A percentile compares a stretch with the other conserved stretches of the same genome.
Conservation (phyloP, 2,329 filamentous ascomycete species). For the Fusarium haematococcum region DNA sequence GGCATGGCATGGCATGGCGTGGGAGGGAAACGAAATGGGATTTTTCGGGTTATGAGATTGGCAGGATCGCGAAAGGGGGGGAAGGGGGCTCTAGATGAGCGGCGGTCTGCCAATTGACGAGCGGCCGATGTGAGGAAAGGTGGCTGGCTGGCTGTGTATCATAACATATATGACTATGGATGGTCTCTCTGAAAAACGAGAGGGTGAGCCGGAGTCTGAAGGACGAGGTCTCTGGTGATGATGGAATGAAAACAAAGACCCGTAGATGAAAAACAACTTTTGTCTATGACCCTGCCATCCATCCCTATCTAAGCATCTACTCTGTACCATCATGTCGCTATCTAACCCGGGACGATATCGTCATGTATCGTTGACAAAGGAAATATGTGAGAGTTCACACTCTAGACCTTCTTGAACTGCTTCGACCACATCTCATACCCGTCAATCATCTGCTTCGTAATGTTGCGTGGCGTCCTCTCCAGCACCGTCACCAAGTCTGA, state of each 20-base stretch:
- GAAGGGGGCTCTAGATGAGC: background rate
- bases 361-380: background rate
- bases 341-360: background rate
- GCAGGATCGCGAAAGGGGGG: constrained; percentile 30
- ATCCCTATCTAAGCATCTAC: background rate
- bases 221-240: constrained; percentile 22
- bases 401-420: constrained; percentile 49
- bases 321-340: background rate
- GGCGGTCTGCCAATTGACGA: constrained; percentile 26
- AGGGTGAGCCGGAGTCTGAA: constrained; percentile 5
- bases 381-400: background rate
- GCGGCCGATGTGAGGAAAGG: constrained; percentile 6
- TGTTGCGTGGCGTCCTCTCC: constrained; percentile 63
- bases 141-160: constrained; percentile 31
- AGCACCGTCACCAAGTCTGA: constrained; percentile 59
- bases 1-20: constrained; percentile 16
- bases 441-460: constrained; percentile 68
- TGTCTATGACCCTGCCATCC: background rate
- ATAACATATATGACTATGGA: constrained; percentile 38
- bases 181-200: constrained; percentile 23
- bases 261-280: constrained; percentile 22
- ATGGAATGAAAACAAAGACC: constrained; percentile 31
- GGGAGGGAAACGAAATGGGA: background rate
- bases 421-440: constrained; percentile 69
- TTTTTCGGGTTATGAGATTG: constrained; percentile 36